Conservation (phyloP, 1,284 basidiomycete species). For the Hymenochaete sp. region DNA sequence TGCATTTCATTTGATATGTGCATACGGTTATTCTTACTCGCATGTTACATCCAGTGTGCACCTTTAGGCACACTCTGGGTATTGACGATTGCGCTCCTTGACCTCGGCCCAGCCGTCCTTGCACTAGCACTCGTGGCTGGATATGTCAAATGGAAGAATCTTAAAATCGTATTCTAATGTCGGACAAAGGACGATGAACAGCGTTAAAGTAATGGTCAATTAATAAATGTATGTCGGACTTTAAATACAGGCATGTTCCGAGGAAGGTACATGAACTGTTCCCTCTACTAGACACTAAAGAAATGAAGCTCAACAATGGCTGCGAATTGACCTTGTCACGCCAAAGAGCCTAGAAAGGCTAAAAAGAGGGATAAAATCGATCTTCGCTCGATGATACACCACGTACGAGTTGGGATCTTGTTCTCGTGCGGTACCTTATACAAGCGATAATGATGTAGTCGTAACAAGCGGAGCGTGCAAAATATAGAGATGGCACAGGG, state of each 20-base stretch:
- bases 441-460: conserved; percentile 39
- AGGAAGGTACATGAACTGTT: no score
- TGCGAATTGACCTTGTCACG: no score
- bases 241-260: no score
- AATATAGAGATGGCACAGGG: background rate
- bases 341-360: no score
- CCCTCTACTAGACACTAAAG: no score
- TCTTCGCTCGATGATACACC: conserved; percentile 78
- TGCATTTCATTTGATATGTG: conserved; percentile 18
- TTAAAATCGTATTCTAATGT: conserved; percentile 37
- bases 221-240: no score
- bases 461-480: no score
- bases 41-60: conserved; percentile 64
- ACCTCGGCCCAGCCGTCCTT: conserved; percentile 50
- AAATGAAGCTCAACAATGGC: no score
- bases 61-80: conserved; percentile 70
- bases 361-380: no score
- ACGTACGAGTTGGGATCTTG: conserved; percentile 47
- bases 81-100: conserved; percentile 58
- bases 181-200: no score
- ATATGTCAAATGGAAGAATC: conserved; percentile 53
- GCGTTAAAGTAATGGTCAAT: no score
- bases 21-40: no score
- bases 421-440: conserved; percentile 73
- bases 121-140: conserved; percentile 43